Percentiles rank a stretch among this genome's conserved stretches.
phyloP scores from a whole-genome alignment of 148 eudicot species.

The Rheum nobile region DNA sequence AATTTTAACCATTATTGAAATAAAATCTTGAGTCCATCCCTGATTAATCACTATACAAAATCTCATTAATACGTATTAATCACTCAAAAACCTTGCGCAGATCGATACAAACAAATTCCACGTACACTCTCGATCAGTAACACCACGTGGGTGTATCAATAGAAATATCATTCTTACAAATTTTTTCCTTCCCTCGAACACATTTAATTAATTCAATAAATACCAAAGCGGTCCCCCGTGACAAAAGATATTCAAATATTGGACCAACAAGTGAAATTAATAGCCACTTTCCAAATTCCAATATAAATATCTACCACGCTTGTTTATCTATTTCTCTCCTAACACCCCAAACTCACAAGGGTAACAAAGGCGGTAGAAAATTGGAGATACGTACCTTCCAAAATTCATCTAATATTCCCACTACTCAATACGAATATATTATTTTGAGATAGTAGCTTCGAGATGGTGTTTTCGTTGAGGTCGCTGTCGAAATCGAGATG shows the following conservation, averaged over 20 bases:
- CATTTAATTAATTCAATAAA: not conserved
- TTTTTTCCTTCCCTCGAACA: not conserved
- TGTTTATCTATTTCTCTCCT: not conserved
- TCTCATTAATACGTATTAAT: no score
- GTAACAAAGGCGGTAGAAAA: not conserved
- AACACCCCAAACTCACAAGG: not conserved
- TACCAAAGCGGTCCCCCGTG: not conserved
- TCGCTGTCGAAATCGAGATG: not conserved
- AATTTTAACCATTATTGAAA: no score
- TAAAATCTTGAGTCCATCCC: no score
- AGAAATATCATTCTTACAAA: not conserved
- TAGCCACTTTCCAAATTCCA: constrained; percentile 3
- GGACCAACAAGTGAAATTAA: not conserved
- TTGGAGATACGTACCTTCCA: not conserved
- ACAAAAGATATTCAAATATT: not conserved
- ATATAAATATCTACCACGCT: not conserved
- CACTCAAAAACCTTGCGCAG: no score
- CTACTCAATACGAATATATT: not conserved
- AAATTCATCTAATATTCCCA: not conserved
- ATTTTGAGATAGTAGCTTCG: not conserved
- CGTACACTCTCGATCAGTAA: not conserved
- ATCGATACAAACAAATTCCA: not conserved
- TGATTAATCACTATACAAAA: not conserved
- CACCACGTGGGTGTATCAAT: constrained; percentile 5
- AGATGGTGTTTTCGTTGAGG: not conserved